Conservation (phyloP, 345 rosid genomes). For the Raphanus sativus region DNA sequence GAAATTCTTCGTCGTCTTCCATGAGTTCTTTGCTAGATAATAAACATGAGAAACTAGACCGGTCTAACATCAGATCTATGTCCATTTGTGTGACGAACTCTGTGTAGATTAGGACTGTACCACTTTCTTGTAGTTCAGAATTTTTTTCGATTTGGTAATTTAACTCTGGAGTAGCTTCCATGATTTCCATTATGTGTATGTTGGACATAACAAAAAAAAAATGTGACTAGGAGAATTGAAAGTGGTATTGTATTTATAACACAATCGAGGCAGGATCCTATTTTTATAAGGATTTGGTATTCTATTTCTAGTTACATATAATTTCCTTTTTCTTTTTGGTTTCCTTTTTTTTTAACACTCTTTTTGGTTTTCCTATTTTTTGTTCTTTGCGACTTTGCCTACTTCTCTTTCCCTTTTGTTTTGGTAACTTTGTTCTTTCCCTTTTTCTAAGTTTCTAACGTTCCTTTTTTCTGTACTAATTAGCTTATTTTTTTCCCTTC, state of each 20-base stretch:
- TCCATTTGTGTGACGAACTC: not conserved
- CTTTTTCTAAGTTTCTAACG: no score
- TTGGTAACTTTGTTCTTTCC: no score
- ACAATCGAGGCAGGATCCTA: not conserved
- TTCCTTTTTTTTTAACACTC: not conserved
- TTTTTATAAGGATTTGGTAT: not conserved
- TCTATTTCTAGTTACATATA: not conserved
- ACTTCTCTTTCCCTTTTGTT: no score
- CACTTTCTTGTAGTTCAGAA: not conserved
- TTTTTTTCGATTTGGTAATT: not conserved
- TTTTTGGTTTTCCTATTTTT: not conserved
- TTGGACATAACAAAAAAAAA: not conserved
- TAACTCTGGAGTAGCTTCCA: not conserved
- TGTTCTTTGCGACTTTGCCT: not conserved
- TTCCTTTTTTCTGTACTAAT: no score
- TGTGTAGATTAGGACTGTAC: not conserved
- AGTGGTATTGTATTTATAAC: not conserved
- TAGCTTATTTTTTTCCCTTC: no score
- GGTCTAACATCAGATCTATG: not conserved
- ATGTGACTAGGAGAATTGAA: not conserved
- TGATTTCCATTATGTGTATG: not conserved
- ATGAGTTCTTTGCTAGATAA: conserved; percentile 9
- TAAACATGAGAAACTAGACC: not conserved
- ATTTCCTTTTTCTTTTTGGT: not conserved
- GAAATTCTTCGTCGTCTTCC: not conserved